phyloP scores from a whole-genome alignment of 2,329 filamentous ascomycete species.

The Colletotrichum shisoi region DNA sequence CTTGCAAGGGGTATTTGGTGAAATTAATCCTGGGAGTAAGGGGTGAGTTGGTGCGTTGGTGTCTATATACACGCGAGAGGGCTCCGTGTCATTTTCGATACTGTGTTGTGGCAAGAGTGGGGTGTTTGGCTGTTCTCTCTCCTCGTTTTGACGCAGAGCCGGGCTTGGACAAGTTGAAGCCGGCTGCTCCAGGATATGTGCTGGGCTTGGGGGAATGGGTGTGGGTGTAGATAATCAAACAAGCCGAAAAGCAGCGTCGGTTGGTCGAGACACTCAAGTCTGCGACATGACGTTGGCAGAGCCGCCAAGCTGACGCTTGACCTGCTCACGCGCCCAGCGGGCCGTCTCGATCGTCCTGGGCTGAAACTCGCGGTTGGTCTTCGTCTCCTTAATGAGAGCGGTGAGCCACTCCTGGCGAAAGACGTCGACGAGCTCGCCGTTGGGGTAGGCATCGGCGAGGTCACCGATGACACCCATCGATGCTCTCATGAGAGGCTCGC shows the following conservation, averaged over 20 bases:
- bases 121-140: slow-evolving; percentile 36
- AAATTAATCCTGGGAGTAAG: slow-evolving; percentile 36
- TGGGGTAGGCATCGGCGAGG: slow-evolving; percentile 90
- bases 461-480: slow-evolving; percentile 98
- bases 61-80: slow-evolving; percentile 40
- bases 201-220: slow-evolving; percentile 27
- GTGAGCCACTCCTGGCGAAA: slow-evolving; percentile 94
- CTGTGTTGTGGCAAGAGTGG: slow-evolving; percentile 38
- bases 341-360: slow-evolving; percentile 90
- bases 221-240: slow-evolving; percentile 36
- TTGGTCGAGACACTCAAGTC: slow-evolving; percentile 46
- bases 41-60: slow-evolving; percentile 23
- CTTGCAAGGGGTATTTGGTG: slow-evolving; percentile 38
- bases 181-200: slow-evolving; percentile 37
- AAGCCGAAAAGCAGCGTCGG: slow-evolving; percentile 25
- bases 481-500: slow-evolving; percentile 90
- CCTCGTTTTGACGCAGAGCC: slow-evolving; percentile 38
- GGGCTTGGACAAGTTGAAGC: slow-evolving; percentile 29
- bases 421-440: slow-evolving; percentile 81
- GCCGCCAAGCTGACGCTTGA: slow-evolving; percentile 84
- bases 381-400: slow-evolving; percentile 88
- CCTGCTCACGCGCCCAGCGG: slow-evolving; percentile 95
- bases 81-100: slow-evolving; percentile 35
- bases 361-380: slow-evolving; percentile 85
- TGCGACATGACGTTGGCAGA: slow-evolving; percentile 61